These are phyloP conservation scores for Dactylellina sp. DNA, from an alignment of 2,329 filamentous ascomycete species.

Conservation along the genomic window DNA sequence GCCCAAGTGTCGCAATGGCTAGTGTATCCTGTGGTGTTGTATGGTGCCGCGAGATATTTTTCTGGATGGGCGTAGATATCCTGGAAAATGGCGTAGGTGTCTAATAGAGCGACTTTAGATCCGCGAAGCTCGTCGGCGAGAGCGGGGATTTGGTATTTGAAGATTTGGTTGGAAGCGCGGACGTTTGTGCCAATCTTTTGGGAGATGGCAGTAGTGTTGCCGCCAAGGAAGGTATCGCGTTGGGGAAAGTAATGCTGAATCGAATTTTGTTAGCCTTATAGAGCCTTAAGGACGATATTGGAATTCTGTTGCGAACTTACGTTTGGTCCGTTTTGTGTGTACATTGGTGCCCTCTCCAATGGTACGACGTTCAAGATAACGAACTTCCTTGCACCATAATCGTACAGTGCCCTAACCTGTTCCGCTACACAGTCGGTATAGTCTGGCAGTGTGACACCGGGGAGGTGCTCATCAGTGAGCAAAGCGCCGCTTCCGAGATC, in stretches of 20 bases:
- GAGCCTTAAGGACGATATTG: conserved; percentile 65
- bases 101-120: conserved; percentile 74
- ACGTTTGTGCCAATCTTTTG: conserved; percentile 46
- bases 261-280: conserved; percentile 68
- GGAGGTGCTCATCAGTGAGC: conserved; percentile 73
- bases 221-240: conserved; percentile 45
- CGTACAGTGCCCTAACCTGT: conserved; percentile 73
- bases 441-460: conserved; percentile 72
- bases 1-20: conserved; percentile 68
- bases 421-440: conserved; percentile 77
- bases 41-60: conserved; percentile 73
- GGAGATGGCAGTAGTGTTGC: conserved; percentile 52
- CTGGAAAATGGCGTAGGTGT: conserved; percentile 68
- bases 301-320: conserved; percentile 62
- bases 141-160: conserved; percentile 43
- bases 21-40: conserved; percentile 71
- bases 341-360: conserved; percentile 75
- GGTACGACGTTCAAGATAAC: conserved; percentile 78
- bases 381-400: conserved; percentile 75
- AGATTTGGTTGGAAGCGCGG: conserved; percentile 41
- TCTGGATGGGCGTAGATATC: conserved; percentile 74
- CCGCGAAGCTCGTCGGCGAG: conserved; percentile 62
- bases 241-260: conserved; percentile 61
- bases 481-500: conserved; percentile 77
- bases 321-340: conserved; percentile 67